Evolutionary conservation across 2,329 filamentous ascomycete species (phyloP).

Genomic region (Fusarium sp.): DNA sequence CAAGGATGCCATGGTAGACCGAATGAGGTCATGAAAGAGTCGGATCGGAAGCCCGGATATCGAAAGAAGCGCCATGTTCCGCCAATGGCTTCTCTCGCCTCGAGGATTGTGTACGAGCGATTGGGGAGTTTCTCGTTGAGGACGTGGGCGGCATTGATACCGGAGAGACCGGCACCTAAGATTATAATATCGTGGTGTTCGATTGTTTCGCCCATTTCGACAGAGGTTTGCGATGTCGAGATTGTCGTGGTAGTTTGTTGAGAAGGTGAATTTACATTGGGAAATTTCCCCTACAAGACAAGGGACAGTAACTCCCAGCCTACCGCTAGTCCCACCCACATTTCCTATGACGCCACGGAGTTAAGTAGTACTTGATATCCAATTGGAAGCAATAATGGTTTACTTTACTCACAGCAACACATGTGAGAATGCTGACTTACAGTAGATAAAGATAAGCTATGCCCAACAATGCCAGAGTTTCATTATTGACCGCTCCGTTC

Average conservation of each 20-base stretch:
- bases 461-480: neutral
- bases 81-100: conserved; percentile 73
- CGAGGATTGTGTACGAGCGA: conserved; percentile 72
- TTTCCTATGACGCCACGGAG: neutral
- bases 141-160: conserved; percentile 79
- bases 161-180: conserved; percentile 78
- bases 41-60: conserved; percentile 78
- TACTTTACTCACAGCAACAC: neutral
- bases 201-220: conserved; percentile 29
- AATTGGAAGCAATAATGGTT: neutral
- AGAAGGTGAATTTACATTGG: conserved; percentile 6
- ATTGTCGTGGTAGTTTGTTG: conserved; percentile 5
- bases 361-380: neutral
- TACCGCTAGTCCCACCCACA: neutral
- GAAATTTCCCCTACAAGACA: neutral
- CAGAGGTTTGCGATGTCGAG: neutral
- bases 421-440: neutral
- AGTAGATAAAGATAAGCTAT: neutral
- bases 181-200: conserved; percentile 67
- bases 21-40: conserved; percentile 71
- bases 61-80: conserved; percentile 85
- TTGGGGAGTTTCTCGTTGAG: conserved; percentile 68
- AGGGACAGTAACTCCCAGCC: neutral
- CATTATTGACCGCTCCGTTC: neutral
- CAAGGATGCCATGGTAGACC: conserved; percentile 80